A percentile compares a stretch with the other conserved stretches of the same genome.
Evolutionary conservation across 305 asterid species (phyloP).

Genomic region (Fraxinus platypoda): DNA sequence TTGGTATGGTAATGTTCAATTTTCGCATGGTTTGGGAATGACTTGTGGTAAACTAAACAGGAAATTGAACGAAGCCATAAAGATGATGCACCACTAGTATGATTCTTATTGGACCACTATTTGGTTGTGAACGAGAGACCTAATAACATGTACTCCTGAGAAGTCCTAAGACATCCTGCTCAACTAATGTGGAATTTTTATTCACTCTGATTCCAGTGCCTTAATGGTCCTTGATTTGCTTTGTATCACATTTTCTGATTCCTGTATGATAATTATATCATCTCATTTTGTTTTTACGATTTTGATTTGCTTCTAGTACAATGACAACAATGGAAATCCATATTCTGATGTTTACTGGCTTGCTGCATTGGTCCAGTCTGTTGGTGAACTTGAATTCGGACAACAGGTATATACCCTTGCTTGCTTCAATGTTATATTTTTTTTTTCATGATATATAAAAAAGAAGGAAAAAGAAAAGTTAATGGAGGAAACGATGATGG

Average conservation of each 20-base stretch:
- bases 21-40: background rate
- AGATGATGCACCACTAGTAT: background rate
- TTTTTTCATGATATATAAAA: background rate
- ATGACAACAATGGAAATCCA: constrained; percentile 89
- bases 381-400: constrained; percentile 96
- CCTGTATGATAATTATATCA: background rate
- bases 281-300: constrained; percentile 4
- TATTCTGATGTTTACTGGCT: constrained; percentile 97
- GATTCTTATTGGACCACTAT: background rate
- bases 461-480: background rate
- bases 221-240: background rate
- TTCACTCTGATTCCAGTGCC: constrained; percentile 9
- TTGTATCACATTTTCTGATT: constrained; percentile 8
- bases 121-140: background rate
- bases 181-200: background rate
- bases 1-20: background rate
- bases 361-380: constrained; percentile 84
- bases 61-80: background rate
- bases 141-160: background rate
- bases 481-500: background rate
- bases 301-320: constrained; percentile 56
- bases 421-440: background rate
- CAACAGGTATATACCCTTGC: constrained; percentile 62
- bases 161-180: background rate
- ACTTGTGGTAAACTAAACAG: background rate